Evolutionary conservation across 495 filamentous ascomycete species (phyloP), one percentile per base, ranked within the genome.

Genomic region (Chaetomium tenue): DNA sequence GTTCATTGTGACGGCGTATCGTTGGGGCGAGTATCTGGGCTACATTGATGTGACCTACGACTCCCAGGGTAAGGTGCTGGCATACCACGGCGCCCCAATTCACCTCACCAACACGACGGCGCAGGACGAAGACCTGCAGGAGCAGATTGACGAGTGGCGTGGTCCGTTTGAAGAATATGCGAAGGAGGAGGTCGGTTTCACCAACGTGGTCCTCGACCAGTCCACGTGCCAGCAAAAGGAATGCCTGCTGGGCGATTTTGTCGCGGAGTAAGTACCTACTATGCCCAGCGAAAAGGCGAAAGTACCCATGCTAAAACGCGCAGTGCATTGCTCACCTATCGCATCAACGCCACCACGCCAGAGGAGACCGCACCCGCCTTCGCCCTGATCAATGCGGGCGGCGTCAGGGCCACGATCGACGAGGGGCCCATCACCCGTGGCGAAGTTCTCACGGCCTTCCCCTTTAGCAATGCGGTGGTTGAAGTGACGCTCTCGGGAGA

Each of bases 21-120:
- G 84, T 50, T 86, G 84, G 85, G 84, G 84, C 30, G 81, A 85
- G 73, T 86, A 86, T 46, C 71, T 86, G 2, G 84, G 83, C 52
- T 85, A 84, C 68, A 86, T 86, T 56, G 81, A 85, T 64, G 80
- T 86, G 15, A 80, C 80, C 4, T 86, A 80, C 63, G 80, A 83
- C 63, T 33, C 70, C 0, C 69, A 79, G 7, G 84, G 84, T 50
- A 81, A 79, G 65, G 77, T 86, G 40, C 73, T 85, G 15, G 74
- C 72, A 9, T 86, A 86, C 72, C 77, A 80, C 66, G 83, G 83
- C 58, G 83, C 76, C 1, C 84, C 84, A 0, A 79, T 87, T 64
- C 81, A 84, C 53, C 70, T 87, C 25, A 82, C 78, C 63, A 85
- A 87, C 66, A 63, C 74, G 8, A 86, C 82, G 15, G 64, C 73